These are phyloP conservation scores for Salix caprea DNA, from an alignment of 345 rosid species.

Conservation along the genomic window DNA sequence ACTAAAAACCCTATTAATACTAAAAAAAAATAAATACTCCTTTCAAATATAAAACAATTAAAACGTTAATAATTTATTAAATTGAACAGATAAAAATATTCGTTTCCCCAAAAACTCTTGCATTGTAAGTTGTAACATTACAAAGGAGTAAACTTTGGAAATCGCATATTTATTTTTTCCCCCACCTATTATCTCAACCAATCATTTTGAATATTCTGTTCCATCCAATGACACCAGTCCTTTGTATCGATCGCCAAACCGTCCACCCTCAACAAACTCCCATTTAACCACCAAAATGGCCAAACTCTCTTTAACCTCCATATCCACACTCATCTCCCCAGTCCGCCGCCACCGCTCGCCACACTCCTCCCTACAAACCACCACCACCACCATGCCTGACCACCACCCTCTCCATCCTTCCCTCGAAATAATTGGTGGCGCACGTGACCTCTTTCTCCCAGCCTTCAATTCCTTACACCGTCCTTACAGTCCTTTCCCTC, in stretches of 20 bases:
- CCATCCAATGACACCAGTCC: neutral
- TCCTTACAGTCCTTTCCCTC: slow-evolving; percentile 56
- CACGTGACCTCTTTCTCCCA: slow-evolving; percentile 48
- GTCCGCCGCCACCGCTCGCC: slow-evolving; percentile 1
- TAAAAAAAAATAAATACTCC: too few species aligned
- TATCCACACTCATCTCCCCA: neutral
- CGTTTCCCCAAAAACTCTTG: too few species aligned
- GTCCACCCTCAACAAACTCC: too few species aligned
- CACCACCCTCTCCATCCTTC: slow-evolving; percentile 42
- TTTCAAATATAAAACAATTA: too few species aligned
- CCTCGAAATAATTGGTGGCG: slow-evolving; percentile 73
- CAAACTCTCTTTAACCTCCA: neutral
- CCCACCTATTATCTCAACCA: neutral
- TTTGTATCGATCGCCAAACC: neutral
- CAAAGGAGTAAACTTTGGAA: too few species aligned
- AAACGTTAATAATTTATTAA: too few species aligned
- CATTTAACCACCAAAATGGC: neutral
- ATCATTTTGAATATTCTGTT: neutral
- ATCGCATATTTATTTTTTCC: neutral
- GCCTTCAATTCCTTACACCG: slow-evolving; percentile 42
- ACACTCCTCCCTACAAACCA: slow-evolving; percentile 27
- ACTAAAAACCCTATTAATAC: too few species aligned
- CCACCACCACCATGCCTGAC: slow-evolving; percentile 29
- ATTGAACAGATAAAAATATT: too few species aligned
- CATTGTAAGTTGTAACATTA: too few species aligned